phyloP scores from a whole-genome alignment of 2,329 filamentous ascomycete genomes.

The Fusarium sp. region DNA sequence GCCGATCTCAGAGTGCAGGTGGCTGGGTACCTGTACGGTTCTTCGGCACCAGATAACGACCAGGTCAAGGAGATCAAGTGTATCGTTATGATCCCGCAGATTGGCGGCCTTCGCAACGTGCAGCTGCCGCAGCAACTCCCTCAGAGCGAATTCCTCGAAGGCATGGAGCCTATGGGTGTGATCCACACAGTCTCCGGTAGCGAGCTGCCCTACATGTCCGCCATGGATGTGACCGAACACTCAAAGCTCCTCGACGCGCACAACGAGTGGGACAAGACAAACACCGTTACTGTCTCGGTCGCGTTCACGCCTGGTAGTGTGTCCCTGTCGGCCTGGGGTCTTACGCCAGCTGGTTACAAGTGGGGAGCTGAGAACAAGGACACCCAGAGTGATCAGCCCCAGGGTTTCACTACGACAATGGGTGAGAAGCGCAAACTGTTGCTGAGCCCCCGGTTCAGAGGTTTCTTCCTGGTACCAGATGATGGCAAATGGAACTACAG shows the following conservation, averaged over 20 bases:
- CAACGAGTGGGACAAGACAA: slow-evolving; percentile 76
- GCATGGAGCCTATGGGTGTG: slow-evolving; percentile 90
- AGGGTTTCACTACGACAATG: slow-evolving; percentile 92
- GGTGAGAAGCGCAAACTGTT: slow-evolving; percentile 96
- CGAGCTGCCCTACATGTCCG: slow-evolving; percentile 96
- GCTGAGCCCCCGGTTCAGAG: slow-evolving; percentile 92
- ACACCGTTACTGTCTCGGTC: slow-evolving; percentile 94
- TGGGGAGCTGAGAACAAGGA: slow-evolving; percentile 99
- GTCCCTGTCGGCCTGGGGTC: slow-evolving; percentile 91
- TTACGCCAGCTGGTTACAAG: slow-evolving; percentile 93
- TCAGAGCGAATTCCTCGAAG: slow-evolving; percentile 89
- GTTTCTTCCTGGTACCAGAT: slow-evolving; percentile 96
- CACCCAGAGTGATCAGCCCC: slow-evolving; percentile 89
- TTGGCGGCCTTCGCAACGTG: slow-evolving; percentile 92
- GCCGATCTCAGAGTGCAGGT: slow-evolving; percentile 97
- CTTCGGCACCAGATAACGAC: slow-evolving; percentile 92
- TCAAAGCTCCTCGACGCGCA: slow-evolving; percentile 90
- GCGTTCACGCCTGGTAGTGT: slow-evolving; percentile 98
- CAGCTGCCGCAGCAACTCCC: slow-evolving; percentile 92
- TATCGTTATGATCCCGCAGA: slow-evolving; percentile 98
- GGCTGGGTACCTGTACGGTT: slow-evolving; percentile 94
- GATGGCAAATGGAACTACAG: slow-evolving; percentile 96
- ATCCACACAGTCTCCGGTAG: slow-evolving; percentile 97
- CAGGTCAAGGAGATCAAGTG: slow-evolving; percentile 97
- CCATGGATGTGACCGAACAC: slow-evolving; percentile 94